Conservation (phyloP, 2,329 filamentous ascomycete species). For the Colletotrichum orchidophilum region DNA sequence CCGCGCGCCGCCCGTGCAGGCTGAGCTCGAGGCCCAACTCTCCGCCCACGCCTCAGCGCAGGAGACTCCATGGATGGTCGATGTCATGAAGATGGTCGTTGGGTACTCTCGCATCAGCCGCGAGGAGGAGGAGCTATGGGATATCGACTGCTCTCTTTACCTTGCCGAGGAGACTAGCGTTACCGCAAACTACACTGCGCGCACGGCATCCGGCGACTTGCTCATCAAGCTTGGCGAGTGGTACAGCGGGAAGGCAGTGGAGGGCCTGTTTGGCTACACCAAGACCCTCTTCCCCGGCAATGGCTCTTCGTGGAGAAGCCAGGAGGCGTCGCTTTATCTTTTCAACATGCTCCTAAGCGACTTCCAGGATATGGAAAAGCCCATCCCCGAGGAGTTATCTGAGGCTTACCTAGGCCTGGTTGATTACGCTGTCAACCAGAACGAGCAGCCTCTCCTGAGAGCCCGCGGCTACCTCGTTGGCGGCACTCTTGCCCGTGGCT, state of each 20-base stretch:
- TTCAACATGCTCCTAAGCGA: slow-evolving; percentile 87
- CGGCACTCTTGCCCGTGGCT: slow-evolving; percentile 78
- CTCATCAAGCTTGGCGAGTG: slow-evolving; percentile 93
- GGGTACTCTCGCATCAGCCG: slow-evolving; percentile 89
- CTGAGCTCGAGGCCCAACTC: slow-evolving; percentile 86
- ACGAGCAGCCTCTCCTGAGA: slow-evolving; percentile 79
- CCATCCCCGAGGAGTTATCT: slow-evolving; percentile 74
- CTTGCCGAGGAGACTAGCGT: slow-evolving; percentile 94
- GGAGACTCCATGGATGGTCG: slow-evolving; percentile 81
- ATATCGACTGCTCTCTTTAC: slow-evolving; percentile 95
- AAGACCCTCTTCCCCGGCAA: slow-evolving; percentile 74
- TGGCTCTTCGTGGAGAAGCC: slow-evolving; percentile 65
- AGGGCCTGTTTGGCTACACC: slow-evolving; percentile 81
- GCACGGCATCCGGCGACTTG: slow-evolving; percentile 91
- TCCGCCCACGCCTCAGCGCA: slow-evolving; percentile 66
- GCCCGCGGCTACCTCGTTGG: slow-evolving; percentile 89
- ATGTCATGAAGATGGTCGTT: slow-evolving; percentile 86
- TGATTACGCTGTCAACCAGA: slow-evolving; percentile 75
- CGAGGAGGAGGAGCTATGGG: slow-evolving; percentile 95
- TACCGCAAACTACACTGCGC: slow-evolving; percentile 94
- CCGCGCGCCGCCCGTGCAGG: slow-evolving; percentile 85
- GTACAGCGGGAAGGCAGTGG: slow-evolving; percentile 79
- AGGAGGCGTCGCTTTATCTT: slow-evolving; percentile 85
- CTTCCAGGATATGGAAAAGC: slow-evolving; percentile 79
- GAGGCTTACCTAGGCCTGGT: slow-evolving; percentile 83